These are phyloP conservation scores for Galerina marginata DNA, from an alignment of 768 basidiomycete species.

Conservation along the genomic window DNA sequence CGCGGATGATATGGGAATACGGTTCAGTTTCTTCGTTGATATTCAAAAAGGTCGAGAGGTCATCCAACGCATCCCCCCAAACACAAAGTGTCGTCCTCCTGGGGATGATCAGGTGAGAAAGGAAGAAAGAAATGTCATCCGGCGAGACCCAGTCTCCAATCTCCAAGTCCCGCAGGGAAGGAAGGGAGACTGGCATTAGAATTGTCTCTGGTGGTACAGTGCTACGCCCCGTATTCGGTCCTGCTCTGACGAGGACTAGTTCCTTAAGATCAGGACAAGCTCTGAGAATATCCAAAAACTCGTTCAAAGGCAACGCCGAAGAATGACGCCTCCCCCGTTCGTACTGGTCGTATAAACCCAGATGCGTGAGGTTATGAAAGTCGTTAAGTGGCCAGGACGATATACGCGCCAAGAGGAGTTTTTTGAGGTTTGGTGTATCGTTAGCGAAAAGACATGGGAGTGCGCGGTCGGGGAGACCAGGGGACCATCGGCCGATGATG, in stretches of 20 bases:
- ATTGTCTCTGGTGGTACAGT: not conserved
- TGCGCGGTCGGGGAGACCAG: not conserved
- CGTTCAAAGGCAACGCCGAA: not conserved
- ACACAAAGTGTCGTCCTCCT: not conserved
- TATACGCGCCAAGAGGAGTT: not conserved
- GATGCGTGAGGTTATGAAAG: not conserved
- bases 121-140: not conserved
- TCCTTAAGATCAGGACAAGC: not conserved
- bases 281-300: not conserved
- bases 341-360: slow-evolving; percentile 1
- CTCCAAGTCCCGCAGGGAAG: not conserved
- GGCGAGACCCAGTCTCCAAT: not conserved
- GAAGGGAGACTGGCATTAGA: not conserved
- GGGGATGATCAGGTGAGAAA: slow-evolving; percentile 1
- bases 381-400: not conserved
- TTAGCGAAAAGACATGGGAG: not conserved
- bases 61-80: not conserved
- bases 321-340: not conserved
- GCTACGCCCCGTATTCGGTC: not conserved
- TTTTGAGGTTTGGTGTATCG: not conserved
- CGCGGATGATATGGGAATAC: not conserved
- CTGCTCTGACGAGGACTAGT: not conserved
- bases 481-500: not conserved
- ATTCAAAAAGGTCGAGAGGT: not conserved
- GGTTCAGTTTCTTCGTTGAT: not conserved